Base-by-base conservation (phyloP, 345 rosid species). In the Rhodamnia argentea region DNA sequence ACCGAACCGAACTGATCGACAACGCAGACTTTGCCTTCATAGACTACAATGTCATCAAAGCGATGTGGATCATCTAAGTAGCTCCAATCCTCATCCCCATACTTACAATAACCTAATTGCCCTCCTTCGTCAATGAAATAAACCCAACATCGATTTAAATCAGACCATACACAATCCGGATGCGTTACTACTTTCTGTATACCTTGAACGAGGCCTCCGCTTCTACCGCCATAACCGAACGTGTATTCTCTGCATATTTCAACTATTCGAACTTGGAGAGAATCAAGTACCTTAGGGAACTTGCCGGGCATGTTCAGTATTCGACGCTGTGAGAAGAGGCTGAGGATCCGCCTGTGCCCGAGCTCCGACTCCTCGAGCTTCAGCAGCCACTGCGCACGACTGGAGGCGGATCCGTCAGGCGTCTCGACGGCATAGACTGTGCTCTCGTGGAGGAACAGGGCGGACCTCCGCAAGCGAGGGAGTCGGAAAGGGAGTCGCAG, bases 61-160 rank as follows among this genome's bases (percentile, higher is more conserved):
- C 8, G 16, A 27, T 20, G 23, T 7, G 50, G 51, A 32, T 84
- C 55, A 22, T 84, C 9, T 29, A 15, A 24, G 26, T 9, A 15
- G 18, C 18, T 85, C 90, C 90, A 90, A 9, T 87, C 64, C 70
- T 86, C 55, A 23, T 81, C 64, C 15, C 90, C 89, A 20, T 22
- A 82, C 64, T 42, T 90, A 86, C 85, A 84, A 29, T 51, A 15
- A 24, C 47, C 64, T 85, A 89, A 44, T 20, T 47, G 76, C 26
- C 87, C 84, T 27, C 40, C 50, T 44, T 40, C 64, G 12, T 5
- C 6, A 37, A 84, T 55, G 8, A 18, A 81, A 56, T 87, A 24
- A 22, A 58, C 42, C 23, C 50, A 37, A 20, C 53, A 42, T 8
- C 20, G 85, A 2, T 23, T 29, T 5, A 40, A 62, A 50, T n/a